Base-by-base conservation (phyloP, 768 basidiomycete genomes). In the Lactarius deliciosus region DNA sequence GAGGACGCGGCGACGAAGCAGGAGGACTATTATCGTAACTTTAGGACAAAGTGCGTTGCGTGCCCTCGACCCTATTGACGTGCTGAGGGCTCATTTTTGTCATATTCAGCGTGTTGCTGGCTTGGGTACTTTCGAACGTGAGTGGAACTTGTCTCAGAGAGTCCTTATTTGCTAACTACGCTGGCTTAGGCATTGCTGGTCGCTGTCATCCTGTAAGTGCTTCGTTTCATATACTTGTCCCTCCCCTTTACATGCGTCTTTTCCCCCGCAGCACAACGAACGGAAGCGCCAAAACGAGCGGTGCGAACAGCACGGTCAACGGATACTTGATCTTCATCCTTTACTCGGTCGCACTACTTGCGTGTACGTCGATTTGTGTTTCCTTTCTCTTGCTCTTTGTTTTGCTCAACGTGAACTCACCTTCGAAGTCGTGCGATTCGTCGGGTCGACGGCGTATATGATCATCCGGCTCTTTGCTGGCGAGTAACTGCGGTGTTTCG, bases 281-380 rank as follows among this genome's bases (percentile, higher is more conserved):
- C 13, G 81, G 79, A 28, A 86, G 78, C 36, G 82, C 87, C 2
- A 76, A 81, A 36, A 78, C 75, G 56, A 74, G 74, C 8, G 78
- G 82, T 22, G 84, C 85, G 2, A 79, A 79, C 32, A 75, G 75
- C 1, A 81, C 86, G 34, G 91, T 94, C 3, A 87, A 86, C 63
- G 92, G 92, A 2, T 96, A 96, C 74, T 91, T 96, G 89, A 85
- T 88, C 18, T 93, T 95, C 75, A 80, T 97, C 66, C 76, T 98
- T 63, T 95, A 88, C 77, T 92, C 92, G 1, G 93, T 96, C 55
- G 91, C 90, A 6, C 87, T 91, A 15, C 84, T 97, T 47, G 93
- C 94, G 15, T 81, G 94, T 96, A 73, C 77, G 94, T 83, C 9
- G 28, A 55, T 13, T 69, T 61, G 56, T 18, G 43, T 15, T 32